Evolutionary conservation across 176 grass and related monocot genomes (phyloP), one percentile per base, ranked within the genome.

Genomic region (Elymus sibiricus): DNA sequence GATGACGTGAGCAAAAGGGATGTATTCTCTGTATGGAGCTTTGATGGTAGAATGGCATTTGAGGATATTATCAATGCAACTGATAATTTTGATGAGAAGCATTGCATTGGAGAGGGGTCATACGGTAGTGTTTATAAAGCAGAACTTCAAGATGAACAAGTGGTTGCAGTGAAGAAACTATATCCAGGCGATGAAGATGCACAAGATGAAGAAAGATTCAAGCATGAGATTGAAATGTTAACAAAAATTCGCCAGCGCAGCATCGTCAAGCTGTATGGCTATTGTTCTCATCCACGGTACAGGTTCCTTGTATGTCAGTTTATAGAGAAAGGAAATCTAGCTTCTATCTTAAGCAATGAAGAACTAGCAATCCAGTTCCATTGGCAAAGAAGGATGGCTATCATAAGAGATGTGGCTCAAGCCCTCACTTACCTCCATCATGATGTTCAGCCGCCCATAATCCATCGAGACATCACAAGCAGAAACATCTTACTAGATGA

Each of bases 381-480:
- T 13, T 85, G 83, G 83, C 26, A 76, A 16, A 85, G 29, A 21
- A 85, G 71, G 21, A 12, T 21, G 37, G 3, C 42, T 47, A 71
- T 84, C 7, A 17, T 84, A 64, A 65, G 28, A 59, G 83, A 64
- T 51, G 59, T 86, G 1, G 84, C 84, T 60, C 76, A 86, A 60
- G 84, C 84, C 9, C 60, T 86, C 16, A 28, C 17, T 44, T 86
- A 86, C 56, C 26, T 86, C 19, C 84, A 86, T 29, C 31, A 86
- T 60, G 76, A 86, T 22, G 70, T 67, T 42, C 24, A 59, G 8
- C 84, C 76, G 9, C 64, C 76, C 1, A 79, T 86, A 80, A 32
- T 86, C 35, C 65, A 86, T 63, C n/a, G n/a, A n/a, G n/a, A n/a
- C n/a, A n/a, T n/a, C n/a, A 80, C 84, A 5, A 85, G 83, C n/a